Conservation (phyloP, 1,139 yeast genomes). For the Blastobotrys apis region DNA sequence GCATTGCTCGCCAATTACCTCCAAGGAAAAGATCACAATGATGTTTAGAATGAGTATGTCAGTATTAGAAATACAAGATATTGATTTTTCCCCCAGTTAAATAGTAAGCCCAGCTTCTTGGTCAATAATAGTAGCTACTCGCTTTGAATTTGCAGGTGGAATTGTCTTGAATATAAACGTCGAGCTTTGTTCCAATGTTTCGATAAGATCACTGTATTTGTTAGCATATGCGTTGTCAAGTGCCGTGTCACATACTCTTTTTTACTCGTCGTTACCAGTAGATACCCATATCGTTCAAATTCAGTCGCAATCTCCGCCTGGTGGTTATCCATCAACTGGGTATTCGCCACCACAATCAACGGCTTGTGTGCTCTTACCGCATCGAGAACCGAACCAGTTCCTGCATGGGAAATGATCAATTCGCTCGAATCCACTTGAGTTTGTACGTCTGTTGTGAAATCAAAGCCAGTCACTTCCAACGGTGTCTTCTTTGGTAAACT, state of each 20-base stretch:
- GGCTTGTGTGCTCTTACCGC: slow-evolving; percentile 53
- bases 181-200: slow-evolving; percentile 16
- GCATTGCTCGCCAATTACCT: slow-evolving; percentile 3
- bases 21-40: slow-evolving; percentile 5
- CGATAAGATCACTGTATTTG: slow-evolving; percentile 13
- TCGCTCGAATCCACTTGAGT: slow-evolving; percentile 42
- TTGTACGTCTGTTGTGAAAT: slow-evolving; percentile 42
- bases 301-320: slow-evolving; percentile 72
- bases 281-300: slow-evolving; percentile 41
- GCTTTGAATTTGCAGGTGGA: slow-evolving; percentile 23
- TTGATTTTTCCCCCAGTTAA: too few species aligned
- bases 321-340: slow-evolving; percentile 75
- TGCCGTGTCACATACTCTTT: slow-evolving; percentile 5
- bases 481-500: slow-evolving; percentile 4
- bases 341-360: slow-evolving; percentile 68
- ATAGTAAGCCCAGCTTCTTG: slow-evolving; percentile 27
- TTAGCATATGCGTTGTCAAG: neutral
- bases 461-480: slow-evolving; percentile 39
- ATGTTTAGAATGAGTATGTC: neutral
- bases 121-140: slow-evolving; percentile 24
- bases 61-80: neutral
- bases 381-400: slow-evolving; percentile 86
- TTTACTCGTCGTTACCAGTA: slow-evolving; percentile 26
- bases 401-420: slow-evolving; percentile 83
- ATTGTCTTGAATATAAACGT: slow-evolving; percentile 19